phyloP scores from a whole-genome alignment of 208 protist species.

The Trichomonas tenax region DNA sequence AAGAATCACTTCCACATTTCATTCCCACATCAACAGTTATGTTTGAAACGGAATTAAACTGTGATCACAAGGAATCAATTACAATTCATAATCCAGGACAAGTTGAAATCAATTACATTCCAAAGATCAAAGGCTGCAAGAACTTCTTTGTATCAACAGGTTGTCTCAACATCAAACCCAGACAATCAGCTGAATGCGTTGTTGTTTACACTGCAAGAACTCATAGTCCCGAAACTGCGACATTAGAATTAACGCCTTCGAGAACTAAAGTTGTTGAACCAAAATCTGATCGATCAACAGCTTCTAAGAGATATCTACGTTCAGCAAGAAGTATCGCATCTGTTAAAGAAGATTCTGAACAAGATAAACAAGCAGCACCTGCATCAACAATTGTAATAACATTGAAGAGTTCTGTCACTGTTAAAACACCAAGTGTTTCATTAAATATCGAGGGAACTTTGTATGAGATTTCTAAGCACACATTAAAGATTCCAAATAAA shows the following conservation, averaged over 20 bases:
- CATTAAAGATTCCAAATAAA: neutral
- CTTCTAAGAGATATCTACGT: neutral
- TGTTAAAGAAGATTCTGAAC: neutral
- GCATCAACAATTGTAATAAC: slow-evolving; percentile 6
- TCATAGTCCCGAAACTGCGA: neutral
- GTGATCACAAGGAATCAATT: neutral
- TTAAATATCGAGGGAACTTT: neutral
- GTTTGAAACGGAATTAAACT: neutral
- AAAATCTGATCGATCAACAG: neutral
- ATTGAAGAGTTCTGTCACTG: neutral
- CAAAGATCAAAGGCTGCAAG: neutral
- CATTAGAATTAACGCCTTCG: neutral
- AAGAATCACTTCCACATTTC: neutral
- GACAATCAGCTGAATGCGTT: neutral
- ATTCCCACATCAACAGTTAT: neutral
- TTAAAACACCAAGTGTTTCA: neutral
- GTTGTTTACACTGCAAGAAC: neutral
- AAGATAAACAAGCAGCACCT: neutral
- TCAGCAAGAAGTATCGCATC: neutral
- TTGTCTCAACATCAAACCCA: neutral
- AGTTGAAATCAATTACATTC: neutral
- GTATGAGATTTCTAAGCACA: neutral
- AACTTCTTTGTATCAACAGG: neutral
- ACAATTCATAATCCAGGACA: neutral
- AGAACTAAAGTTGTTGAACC: neutral